Base-by-base conservation (phyloP, 805 yeast genomes). In the Candida chauliodis region DNA sequence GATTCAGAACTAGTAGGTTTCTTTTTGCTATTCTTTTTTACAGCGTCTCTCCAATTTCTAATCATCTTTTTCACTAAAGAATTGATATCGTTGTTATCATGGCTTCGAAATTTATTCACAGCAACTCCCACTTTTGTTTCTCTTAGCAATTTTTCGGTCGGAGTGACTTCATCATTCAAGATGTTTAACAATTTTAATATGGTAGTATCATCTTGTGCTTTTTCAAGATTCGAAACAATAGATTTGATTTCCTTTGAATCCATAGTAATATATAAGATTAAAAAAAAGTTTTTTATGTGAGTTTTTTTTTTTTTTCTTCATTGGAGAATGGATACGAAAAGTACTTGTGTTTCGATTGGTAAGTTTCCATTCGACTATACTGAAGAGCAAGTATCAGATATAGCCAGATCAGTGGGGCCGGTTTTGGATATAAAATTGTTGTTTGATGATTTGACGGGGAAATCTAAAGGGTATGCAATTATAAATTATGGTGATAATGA, bases 81-180 rank as follows among this genome's bases (percentile, higher is more conserved):
- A 9, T 82, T 69, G 32, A 93, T 75, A 49, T 89, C 95, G 16
- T 74, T 45, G 59, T 84, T 86, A 21, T 63, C 54, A 33, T 80
- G 78, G 7, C 85, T 64, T 47, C 95, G 78, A 52, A 84, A 78
- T 61, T 87, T 89, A 66, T 93, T 93, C 29, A 93, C 97, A 7
- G 90, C 91, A 13, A 93, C 91, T 47, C 99, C 99, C n/a, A 93
- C 91, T 59, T 88, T 89, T 7, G 99, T 93, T 53, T 91, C 95
- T 52, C 97, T 76, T 36, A 91, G 70, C 24, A 91, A 69, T 56
- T 80, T 77, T 55, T 91, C 98, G 1, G 95, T 81, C 8, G 98
- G 96, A 49, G 71, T 69, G 37, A 88, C 85, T 9, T 85, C 86
- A 40, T 73, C 76, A 48, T 83, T 79, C 44, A 91, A 66, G 17